phyloP scores from a whole-genome alignment of 176 grass and related monocot genomes.

The Oropetium thomaeum region DNA sequence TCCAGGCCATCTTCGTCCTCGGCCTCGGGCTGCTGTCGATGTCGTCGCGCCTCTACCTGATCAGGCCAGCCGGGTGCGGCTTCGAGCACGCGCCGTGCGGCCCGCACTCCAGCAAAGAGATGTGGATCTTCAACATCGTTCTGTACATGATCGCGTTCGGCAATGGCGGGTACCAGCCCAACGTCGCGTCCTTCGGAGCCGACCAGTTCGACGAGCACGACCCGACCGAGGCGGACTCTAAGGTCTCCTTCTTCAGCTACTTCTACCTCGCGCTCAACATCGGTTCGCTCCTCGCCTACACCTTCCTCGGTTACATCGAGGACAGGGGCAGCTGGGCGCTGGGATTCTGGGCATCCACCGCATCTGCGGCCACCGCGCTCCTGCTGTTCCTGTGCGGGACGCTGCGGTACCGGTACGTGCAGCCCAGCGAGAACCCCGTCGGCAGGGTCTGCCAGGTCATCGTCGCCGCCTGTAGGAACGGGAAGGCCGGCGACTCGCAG shows the following conservation, averaged over 20 bases:
- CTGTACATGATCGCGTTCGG: constrained; percentile 91
- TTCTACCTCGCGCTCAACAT: constrained; percentile 97
- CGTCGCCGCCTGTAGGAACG: constrained; percentile 60
- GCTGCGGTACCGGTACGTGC: constrained; percentile 52
- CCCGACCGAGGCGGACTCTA: constrained; percentile 61
- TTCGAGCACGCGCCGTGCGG: constrained; percentile 46
- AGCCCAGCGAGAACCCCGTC: constrained; percentile 61
- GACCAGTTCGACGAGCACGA: constrained; percentile 92
- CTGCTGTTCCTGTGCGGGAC: constrained; percentile 65
- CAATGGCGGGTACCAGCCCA: constrained; percentile 96
- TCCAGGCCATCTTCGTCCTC: constrained; percentile 84
- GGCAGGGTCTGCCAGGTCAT: constrained; percentile 60
- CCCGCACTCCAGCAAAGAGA: constrained; percentile 53
- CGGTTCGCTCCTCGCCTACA: constrained; percentile 95
- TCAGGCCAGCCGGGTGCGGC: constrained; percentile 62
- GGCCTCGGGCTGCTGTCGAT: constrained; percentile 73
- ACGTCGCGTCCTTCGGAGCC: constrained; percentile 80
- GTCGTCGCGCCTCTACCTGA: constrained; percentile 58
- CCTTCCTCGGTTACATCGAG: constrained; percentile 83
- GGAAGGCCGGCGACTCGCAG: constrained; percentile 40
- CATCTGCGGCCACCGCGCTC: constrained; percentile 52
- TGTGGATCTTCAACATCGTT: constrained; percentile 74
- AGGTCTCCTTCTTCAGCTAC: constrained; percentile 97
- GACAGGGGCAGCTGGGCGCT: constrained; percentile 65
- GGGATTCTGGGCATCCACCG: constrained; percentile 78